phyloP scores from a whole-genome alignment of 495 filamentous ascomycete species.

The Hypomontagnella submonticulosa region DNA sequence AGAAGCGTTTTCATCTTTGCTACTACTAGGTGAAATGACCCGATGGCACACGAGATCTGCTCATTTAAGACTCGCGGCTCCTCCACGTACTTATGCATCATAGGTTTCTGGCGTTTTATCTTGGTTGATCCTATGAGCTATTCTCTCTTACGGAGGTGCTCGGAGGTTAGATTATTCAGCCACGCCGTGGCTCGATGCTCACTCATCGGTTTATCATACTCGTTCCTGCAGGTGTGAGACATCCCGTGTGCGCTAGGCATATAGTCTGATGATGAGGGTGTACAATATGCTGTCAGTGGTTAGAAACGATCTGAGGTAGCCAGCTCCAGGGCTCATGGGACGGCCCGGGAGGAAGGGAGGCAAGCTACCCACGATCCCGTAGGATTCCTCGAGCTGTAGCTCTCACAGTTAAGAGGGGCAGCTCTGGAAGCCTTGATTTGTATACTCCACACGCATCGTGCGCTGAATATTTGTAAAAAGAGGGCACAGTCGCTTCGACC shows the following conservation, averaged over 20 bases:
- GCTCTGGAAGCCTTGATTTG: not conserved
- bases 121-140: constrained; percentile 11
- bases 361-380: not conserved
- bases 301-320: not conserved
- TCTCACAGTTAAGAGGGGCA: constrained; percentile 4
- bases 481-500: not conserved
- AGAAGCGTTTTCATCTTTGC: constrained; percentile 23
- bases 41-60: not conserved
- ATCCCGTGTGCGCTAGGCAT: not conserved
- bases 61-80: not conserved
- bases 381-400: constrained; percentile 8
- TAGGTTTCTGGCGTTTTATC: not conserved
- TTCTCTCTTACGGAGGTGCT: not conserved
- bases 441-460: not conserved
- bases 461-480: not conserved
- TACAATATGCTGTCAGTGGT: not conserved
- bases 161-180: not conserved
- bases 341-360: not conserved
- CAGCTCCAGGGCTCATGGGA: not conserved
- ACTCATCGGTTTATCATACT: constrained; percentile 10
- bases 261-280: not conserved
- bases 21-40: not conserved
- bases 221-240: constrained; percentile 8
- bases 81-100: constrained; percentile 16
- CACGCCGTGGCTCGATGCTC: constrained; percentile 7